These are phyloP conservation scores for Quercus mongolica DNA, from an alignment of 306 rosid genomes.

Conservation along the genomic window DNA sequence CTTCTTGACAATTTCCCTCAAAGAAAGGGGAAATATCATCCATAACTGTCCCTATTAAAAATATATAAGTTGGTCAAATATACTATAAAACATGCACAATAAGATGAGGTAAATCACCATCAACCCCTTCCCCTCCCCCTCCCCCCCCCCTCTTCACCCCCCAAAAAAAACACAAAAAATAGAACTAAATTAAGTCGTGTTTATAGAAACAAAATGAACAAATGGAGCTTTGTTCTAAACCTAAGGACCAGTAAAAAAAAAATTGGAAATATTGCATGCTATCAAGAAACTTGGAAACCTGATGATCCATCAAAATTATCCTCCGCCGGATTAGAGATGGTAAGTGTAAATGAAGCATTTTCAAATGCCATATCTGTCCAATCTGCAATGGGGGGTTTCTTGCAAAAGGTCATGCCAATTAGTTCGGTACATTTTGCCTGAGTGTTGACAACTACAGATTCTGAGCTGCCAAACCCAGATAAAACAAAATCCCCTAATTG, in stretches of 20 bases:
- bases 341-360: slow-evolving; percentile 22
- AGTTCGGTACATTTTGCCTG: slow-evolving; percentile 26
- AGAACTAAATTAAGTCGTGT: not conserved
- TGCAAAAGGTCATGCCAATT: slow-evolving; percentile 40
- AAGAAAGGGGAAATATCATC: no score
- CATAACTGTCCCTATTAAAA: no score
- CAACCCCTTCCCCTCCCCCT: no score
- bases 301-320: slow-evolving; percentile 34
- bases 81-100: no score
- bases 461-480: slow-evolving; percentile 26
- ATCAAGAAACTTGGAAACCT: slow-evolving; percentile 42
- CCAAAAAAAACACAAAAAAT: no score
- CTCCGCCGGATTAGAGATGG: slow-evolving; percentile 24
- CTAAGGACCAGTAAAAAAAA: not conserved
- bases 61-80: no score
- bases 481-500: slow-evolving; percentile 22
- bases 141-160: no score
- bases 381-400: slow-evolving; percentile 35
- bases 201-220: not conserved
- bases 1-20: no score
- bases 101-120: no score
- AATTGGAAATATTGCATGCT: not conserved
- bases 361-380: slow-evolving; percentile 27
- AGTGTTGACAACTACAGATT: slow-evolving; percentile 18
- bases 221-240: not conserved